A percentile compares a stretch with the other conserved stretches of the same genome.
phyloP scores from a whole-genome alignment of 345 rosid genomes.

The Heritiera littoralis region DNA sequence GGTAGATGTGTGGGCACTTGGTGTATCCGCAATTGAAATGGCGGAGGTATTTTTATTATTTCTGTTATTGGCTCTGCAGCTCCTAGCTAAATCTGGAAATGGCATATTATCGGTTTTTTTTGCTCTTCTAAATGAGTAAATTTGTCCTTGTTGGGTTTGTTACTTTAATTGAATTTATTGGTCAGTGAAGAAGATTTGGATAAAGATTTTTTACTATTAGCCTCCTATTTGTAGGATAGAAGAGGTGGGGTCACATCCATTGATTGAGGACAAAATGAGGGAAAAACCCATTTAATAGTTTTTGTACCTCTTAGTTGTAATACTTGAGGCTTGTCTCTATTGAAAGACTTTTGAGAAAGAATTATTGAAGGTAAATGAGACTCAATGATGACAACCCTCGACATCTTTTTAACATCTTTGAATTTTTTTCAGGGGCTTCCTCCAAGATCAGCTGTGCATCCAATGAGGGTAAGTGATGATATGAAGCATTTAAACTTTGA shows the following conservation, averaged over 20 bases:
- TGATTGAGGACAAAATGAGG: neutral
- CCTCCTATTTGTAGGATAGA: neutral
- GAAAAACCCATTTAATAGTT: neutral
- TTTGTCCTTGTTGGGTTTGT: conserved; percentile 6
- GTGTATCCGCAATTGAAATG: conserved; percentile 99
- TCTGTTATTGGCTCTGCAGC: conserved; percentile 16
- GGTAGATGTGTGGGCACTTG: conserved; percentile 99
- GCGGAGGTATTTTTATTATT: conserved; percentile 72
- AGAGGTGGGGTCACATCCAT: neutral
- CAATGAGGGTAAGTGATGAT: conserved; percentile 89
- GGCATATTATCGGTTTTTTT: neutral
- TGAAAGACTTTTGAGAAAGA: conserved; percentile 4
- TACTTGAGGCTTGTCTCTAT: neutral
- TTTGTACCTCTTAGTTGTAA: neutral
- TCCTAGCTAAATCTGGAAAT: neutral
- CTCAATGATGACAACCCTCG: neutral
- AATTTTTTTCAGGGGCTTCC: conserved; percentile 79
- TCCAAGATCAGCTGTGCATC: conserved; percentile 97
- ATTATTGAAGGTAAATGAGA: neutral
- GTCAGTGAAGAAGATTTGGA: neutral
- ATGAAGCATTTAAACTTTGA: conserved; percentile 14
- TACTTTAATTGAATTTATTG: neutral
- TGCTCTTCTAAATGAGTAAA: neutral
- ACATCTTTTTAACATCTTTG: neutral
- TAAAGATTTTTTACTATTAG: neutral